Evolutionary conservation across 1,139 yeast species (phyloP), one percentile per base, ranked within the genome.

Genomic region (Yamadazyma diospyri): DNA sequence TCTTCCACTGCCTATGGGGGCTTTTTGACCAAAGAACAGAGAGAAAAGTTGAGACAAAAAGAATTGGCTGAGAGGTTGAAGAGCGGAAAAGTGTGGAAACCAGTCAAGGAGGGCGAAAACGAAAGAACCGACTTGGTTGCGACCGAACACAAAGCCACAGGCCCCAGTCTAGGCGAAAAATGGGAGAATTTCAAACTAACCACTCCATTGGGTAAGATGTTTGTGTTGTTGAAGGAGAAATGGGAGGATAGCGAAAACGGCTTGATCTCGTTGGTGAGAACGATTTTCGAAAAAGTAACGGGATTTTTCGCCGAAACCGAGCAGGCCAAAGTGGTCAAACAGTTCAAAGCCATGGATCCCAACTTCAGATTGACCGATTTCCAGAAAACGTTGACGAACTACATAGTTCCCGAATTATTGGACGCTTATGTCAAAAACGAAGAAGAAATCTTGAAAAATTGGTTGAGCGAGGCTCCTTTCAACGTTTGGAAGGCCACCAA

Each of bases 201-300:
- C 43, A 73, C 89, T 4, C 67, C 83, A 1, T 53, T 86, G 17
- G 95, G 96, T 39, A 78, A 81, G 53, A 69, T 72, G 16, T 43
- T 82, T 37, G 73, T 78, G 16, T 71, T 74, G 34, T 53, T 86
- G 46, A 81, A 78, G 56, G 77, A 78, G 43, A 81, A 76, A 52
- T 83, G 89, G 87, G 96, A 92, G 48, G 98, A 94, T 56, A 81
- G 92, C 36, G 98, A 92, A 51, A 94, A 94, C 59, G 97, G 97
- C 5, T 69, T 94, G 49, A 76, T 94, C 43, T 78, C 94, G 13
- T 64, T 85, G 29, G 61, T 92, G 35, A 79, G 98, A 64, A 84
- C 94, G 13, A 65, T 94, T 24, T 56, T 84, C 25, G 89, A 82
- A 53, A 84, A 86, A 53, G 67, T 92, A 36, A 82, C 94, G 33